Conservation (phyloP, 169 alveolate species). For the Fabrea salina region DNA sequence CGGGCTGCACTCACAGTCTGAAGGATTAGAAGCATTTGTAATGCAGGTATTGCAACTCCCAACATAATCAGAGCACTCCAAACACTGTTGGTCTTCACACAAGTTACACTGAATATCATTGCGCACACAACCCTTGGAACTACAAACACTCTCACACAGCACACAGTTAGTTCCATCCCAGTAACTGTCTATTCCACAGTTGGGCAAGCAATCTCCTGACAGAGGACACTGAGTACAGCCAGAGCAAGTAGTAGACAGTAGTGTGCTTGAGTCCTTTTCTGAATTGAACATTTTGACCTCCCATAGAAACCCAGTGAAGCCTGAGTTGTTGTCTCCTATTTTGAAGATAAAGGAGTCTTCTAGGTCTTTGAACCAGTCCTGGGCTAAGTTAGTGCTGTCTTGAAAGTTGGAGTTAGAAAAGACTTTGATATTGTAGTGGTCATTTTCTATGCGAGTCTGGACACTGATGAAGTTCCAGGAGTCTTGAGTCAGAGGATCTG, state of each 20-base stretch:
- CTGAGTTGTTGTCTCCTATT: not conserved
- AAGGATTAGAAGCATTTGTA: not conserved
- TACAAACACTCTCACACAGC: not conserved
- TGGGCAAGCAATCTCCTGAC: not conserved
- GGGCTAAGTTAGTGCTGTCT: not conserved
- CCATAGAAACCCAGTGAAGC: constrained; percentile 8
- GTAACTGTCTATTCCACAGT: not conserved
- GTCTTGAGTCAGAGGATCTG: too few relatives aligned
- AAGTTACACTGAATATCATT: constrained; percentile 1
- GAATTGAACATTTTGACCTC: not conserved
- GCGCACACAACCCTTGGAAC: constrained; percentile 24
- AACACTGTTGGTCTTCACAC: not conserved
- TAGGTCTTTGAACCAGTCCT: not conserved
- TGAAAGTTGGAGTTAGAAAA: not conserved
- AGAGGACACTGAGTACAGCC: not conserved
- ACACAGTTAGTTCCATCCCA: not conserved
- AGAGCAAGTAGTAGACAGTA: not conserved
- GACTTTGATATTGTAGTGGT: not conserved
- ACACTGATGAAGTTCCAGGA: not conserved
- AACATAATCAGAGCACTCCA: not conserved
- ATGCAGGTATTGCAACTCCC: not conserved
- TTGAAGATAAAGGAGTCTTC: not conserved
- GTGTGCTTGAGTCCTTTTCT: not conserved
- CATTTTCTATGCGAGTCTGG: not conserved
- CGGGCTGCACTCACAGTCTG: too few relatives aligned